phyloP scores from a whole-genome alignment of 129 eudicot species.

The Centrapalus pauciflorus region DNA sequence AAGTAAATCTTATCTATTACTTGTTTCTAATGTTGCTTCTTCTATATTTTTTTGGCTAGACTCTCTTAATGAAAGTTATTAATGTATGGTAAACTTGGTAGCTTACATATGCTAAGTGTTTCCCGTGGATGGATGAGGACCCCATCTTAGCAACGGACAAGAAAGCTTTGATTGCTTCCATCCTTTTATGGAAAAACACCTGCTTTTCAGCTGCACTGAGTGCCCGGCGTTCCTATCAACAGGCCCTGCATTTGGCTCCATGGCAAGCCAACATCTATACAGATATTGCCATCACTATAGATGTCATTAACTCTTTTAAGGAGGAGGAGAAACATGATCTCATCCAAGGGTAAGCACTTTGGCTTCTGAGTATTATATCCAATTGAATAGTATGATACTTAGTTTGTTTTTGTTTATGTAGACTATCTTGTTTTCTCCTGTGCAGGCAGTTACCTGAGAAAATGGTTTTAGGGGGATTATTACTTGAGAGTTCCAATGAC shows the following conservation, averaged over 20 bases:
- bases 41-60: not conserved
- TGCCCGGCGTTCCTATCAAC: slow-evolving; percentile 79
- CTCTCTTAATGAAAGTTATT: slow-evolving; percentile 10
- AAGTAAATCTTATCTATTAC: not conserved
- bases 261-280: slow-evolving; percentile 90
- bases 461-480: slow-evolving; percentile 82
- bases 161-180: slow-evolving; percentile 54
- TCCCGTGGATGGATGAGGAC: slow-evolving; percentile 83
- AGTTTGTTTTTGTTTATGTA: not conserved
- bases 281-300: slow-evolving; percentile 74
- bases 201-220: slow-evolving; percentile 63
- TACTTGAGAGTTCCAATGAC: slow-evolving; percentile 71
- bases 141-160: slow-evolving; percentile 33
- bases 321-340: slow-evolving; percentile 32
- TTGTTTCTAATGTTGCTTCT: not conserved
- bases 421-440: not conserved
- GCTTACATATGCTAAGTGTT: slow-evolving; percentile 85
- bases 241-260: slow-evolving; percentile 84
- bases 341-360: slow-evolving; percentile 12
- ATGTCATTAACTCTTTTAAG: slow-evolving; percentile 48
- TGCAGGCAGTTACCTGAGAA: slow-evolving; percentile 83
- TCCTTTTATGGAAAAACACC: slow-evolving; percentile 57
- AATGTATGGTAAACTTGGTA: slow-evolving; percentile 9
- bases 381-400: not conserved
- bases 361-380: not conserved